phyloP scores from a whole-genome alignment of 192 early-diverging fungal species.

The Radiomyces spectabilis region DNA sequence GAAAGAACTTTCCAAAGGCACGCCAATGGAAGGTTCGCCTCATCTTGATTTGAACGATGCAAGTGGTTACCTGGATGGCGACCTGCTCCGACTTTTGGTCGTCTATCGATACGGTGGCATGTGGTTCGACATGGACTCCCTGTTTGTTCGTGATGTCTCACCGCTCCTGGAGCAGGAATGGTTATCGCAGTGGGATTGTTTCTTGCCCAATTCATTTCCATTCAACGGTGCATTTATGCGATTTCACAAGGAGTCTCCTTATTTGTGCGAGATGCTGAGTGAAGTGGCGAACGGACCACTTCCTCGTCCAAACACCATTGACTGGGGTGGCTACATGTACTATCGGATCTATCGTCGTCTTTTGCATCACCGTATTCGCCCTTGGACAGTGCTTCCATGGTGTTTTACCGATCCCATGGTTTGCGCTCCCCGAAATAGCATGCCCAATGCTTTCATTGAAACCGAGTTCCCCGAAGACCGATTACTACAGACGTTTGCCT shows the following conservation, averaged over 20 bases:
- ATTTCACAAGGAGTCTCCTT: conserved; percentile 33
- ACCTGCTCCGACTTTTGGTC: conserved; percentile 30
- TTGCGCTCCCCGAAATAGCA: conserved; percentile 29
- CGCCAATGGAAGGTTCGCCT: conserved; percentile 26
- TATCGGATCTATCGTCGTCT: conserved; percentile 29
- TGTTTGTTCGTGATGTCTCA: conserved; percentile 33
- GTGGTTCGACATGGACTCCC: conserved; percentile 43
- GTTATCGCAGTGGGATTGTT: conserved; percentile 40
- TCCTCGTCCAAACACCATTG: conserved; percentile 24
- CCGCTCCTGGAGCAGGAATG: conserved; percentile 35
- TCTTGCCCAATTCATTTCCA: conserved; percentile 29
- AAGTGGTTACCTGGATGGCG: conserved; percentile 35
- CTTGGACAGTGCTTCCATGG: conserved; percentile 36
- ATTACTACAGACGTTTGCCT: conserved; percentile 31
- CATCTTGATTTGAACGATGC: conserved; percentile 27
- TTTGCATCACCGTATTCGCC: conserved; percentile 24
- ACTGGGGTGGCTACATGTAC: conserved; percentile 36
- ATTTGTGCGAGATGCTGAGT: conserved; percentile 33
- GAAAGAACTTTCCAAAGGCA: conserved; percentile 14
- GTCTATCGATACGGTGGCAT: conserved; percentile 37
- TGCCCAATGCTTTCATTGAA: conserved; percentile 36
- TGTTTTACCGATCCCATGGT: conserved; percentile 33
- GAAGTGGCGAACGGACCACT: conserved; percentile 30
- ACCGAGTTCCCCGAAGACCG: conserved; percentile 21
- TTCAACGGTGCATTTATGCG: conserved; percentile 40